Percentiles rank a stretch among this genome's conserved stretches.
These are phyloP conservation scores for Penicillium lagena DNA, from an alignment of 495 filamentous ascomycete species.

Conservation along the genomic window DNA sequence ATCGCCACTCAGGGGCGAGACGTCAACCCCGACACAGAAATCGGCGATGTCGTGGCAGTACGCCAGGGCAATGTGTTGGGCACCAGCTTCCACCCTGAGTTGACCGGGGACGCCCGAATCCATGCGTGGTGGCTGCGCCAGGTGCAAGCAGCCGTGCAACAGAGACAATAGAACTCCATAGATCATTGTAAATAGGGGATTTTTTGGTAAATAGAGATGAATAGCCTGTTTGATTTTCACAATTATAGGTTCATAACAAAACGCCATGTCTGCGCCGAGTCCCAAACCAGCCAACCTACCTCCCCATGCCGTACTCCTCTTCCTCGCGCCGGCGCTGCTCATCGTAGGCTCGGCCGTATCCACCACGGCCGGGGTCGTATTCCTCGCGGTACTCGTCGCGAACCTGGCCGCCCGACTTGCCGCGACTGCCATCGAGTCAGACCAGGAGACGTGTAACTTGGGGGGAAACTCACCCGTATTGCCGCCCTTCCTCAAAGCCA, in stretches of 20 bases:
- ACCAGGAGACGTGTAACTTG: neutral
- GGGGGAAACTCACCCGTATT: constrained; percentile 64
- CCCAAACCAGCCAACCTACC: constrained; percentile 21
- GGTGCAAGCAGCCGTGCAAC: constrained; percentile 43
- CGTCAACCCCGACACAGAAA: constrained; percentile 36
- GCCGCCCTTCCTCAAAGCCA: constrained; percentile 89
- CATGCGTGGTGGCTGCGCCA: constrained; percentile 89
- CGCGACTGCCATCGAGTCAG: constrained; percentile 38
- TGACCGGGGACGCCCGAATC: constrained; percentile 84
- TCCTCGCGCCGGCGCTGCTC: constrained; percentile 57
- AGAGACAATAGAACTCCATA: constrained; percentile 5
- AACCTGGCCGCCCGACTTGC: constrained; percentile 94
- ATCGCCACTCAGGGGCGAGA: constrained; percentile 32
- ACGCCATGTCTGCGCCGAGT: constrained; percentile 29
- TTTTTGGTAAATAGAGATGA: constrained; percentile 15
- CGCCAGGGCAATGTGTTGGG: constrained; percentile 91
- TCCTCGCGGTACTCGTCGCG: constrained; percentile 96
- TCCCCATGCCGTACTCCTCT: constrained; percentile 46
- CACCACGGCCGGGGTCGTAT: constrained; percentile 90
- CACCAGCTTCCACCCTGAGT: constrained; percentile 93
- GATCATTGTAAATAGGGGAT: constrained; percentile 20
- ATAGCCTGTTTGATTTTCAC: neutral
- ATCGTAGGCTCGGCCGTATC: constrained; percentile 63
- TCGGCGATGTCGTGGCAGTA: constrained; percentile 86
- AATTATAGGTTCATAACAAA: constrained; percentile 4